Conservation (phyloP, 202 grass and related monocot genomes). For the Panicum hallii region DNA sequence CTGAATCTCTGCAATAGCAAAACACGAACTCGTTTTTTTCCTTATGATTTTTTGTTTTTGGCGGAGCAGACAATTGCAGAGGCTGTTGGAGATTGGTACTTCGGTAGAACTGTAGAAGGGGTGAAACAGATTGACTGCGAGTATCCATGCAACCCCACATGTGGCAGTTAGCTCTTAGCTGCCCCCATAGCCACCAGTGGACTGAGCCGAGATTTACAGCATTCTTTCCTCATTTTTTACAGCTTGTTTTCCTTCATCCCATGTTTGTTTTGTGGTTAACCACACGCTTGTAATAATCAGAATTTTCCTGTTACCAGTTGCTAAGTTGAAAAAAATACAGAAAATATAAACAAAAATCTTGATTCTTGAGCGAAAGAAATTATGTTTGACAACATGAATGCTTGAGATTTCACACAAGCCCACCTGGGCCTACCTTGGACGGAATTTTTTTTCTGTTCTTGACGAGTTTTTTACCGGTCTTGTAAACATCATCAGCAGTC, state of each 20-base stretch:
- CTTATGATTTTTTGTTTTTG: not conserved
- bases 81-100: conserved; percentile 59
- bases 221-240: not conserved
- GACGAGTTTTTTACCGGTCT: too few relatives aligned
- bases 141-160: conserved; percentile 54
- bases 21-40: not conserved
- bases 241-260: not conserved
- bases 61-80: conserved; percentile 44
- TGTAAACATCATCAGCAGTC: too few relatives aligned
- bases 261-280: not conserved
- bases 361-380: not conserved
- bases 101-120: conserved; percentile 7
- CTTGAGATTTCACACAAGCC: not conserved
- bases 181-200: not conserved
- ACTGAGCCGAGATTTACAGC: too few relatives aligned
- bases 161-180: not conserved
- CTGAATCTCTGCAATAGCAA: not conserved
- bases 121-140: conserved; percentile 47
- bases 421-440: too few relatives aligned
- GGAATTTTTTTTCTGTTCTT: too few relatives aligned
- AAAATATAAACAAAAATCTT: not conserved
- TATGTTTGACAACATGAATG: too few relatives aligned
- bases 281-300: not conserved
- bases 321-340: not conserved
- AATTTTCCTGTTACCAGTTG: not conserved